These are phyloP conservation scores for Aspergillus brasiliensis DNA, from an alignment of 2,329 filamentous ascomycete genomes.

Conservation along the genomic window DNA sequence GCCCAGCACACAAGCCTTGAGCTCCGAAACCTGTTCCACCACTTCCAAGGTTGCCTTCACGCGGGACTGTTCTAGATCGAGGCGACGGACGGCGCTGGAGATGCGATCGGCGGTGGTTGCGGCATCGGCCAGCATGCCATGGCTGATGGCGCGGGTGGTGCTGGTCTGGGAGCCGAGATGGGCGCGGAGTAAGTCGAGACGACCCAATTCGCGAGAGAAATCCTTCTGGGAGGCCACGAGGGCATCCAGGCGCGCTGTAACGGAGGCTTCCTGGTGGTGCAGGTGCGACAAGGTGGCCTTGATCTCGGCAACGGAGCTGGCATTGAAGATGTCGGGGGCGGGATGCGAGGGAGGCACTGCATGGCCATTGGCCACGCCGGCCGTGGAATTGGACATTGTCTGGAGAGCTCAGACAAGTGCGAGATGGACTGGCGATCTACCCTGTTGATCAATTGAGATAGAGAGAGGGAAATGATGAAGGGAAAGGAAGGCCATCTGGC, in stretches of 20 bases:
- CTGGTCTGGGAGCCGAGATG: slow-evolving; percentile 85
- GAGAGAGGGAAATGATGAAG: neutral
- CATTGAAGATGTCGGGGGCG: slow-evolving; percentile 61
- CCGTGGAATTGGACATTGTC: slow-evolving; percentile 24
- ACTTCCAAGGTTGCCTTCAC: slow-evolving; percentile 89
- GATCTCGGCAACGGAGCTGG: slow-evolving; percentile 75
- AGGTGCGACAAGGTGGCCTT: slow-evolving; percentile 74
- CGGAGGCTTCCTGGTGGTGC: slow-evolving; percentile 71
- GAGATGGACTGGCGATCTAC: neutral
- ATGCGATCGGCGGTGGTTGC: slow-evolving; percentile 83
- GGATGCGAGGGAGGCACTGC: slow-evolving; percentile 14
- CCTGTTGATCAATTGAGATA: neutral
- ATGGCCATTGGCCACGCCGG: slow-evolving; percentile 31
- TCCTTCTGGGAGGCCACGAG: slow-evolving; percentile 83
- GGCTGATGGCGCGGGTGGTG: slow-evolving; percentile 78
- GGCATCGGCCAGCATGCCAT: slow-evolving; percentile 85
- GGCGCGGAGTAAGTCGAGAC: slow-evolving; percentile 85
- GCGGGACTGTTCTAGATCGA: slow-evolving; percentile 88
- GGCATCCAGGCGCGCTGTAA: slow-evolving; percentile 73
- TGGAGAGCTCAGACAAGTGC: neutral
- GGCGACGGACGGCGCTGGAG: slow-evolving; percentile 79
- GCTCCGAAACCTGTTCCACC: slow-evolving; percentile 93
- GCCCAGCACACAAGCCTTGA: slow-evolving; percentile 93
- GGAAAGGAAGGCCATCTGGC: neutral
- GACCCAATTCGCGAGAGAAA: slow-evolving; percentile 80